These are phyloP conservation scores for Scutellaria baicalensis DNA, from an alignment of 257 asterid genomes.

Conservation along the genomic window DNA sequence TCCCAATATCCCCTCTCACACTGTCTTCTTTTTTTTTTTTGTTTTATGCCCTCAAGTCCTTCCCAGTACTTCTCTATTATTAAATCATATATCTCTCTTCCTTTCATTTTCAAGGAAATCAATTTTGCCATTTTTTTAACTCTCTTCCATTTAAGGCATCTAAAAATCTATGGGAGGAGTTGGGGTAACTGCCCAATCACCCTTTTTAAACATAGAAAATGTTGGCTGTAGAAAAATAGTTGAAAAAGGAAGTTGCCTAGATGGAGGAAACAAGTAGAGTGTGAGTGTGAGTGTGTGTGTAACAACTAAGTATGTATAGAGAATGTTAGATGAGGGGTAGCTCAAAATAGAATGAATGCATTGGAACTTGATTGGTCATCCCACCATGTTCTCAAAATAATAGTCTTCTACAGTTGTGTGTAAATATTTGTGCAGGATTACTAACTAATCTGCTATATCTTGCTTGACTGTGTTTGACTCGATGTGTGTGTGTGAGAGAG, in stretches of 20 bases:
- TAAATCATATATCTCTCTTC: not conserved
- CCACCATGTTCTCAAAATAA: constrained; percentile 8
- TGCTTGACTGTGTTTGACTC: too few relatives aligned
- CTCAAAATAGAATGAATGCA: constrained; percentile 19
- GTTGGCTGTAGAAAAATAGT: too few relatives aligned
- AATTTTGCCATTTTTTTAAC: too few relatives aligned
- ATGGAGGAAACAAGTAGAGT: not conserved
- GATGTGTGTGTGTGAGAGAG: too few relatives aligned
- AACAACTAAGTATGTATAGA: not conserved
- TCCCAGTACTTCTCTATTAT: constrained; percentile 2
- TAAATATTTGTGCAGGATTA: too few relatives aligned
- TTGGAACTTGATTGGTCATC: constrained; percentile 10
- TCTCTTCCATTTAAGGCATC: not conserved
- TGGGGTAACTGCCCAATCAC: too few relatives aligned
- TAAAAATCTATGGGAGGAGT: not conserved
- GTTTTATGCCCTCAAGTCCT: constrained; percentile 12
- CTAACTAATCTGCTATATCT: too few relatives aligned
- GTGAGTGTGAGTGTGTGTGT: not conserved
- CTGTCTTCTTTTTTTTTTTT: constrained; percentile 25
- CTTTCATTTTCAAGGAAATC: not conserved
- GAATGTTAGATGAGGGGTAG: not conserved
- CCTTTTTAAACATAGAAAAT: too few relatives aligned
- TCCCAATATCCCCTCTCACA: not conserved
- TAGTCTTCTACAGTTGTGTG: too few relatives aligned
- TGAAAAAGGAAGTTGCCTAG: not conserved